Evolutionary conservation across 805 yeast species (phyloP).

Genomic region (Saccharomyces paradoxus): DNA sequence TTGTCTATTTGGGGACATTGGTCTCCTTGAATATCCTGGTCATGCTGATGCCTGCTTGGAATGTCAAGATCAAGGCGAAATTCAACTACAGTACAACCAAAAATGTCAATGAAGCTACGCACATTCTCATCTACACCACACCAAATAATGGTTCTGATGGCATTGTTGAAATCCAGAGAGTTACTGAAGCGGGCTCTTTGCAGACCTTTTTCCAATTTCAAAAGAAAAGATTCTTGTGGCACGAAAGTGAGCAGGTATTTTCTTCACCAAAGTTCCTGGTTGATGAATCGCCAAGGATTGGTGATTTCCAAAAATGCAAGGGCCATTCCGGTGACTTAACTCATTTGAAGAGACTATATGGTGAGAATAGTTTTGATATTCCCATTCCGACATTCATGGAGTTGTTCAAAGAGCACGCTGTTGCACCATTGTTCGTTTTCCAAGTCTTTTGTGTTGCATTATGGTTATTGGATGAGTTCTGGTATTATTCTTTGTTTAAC

Average conservation of each 20-base stretch:
- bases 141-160: constrained; percentile 83
- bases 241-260: constrained; percentile 45
- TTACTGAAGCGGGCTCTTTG: constrained; percentile 45
- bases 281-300: constrained; percentile 50
- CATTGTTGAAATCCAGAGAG: constrained; percentile 55
- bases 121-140: constrained; percentile 69
- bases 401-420: constrained; percentile 92
- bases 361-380: constrained; percentile 83
- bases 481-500: constrained; percentile 91
- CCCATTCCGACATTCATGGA: constrained; percentile 90
- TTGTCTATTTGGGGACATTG: constrained; percentile 70
- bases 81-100: constrained; percentile 59
- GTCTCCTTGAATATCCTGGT: constrained; percentile 66
- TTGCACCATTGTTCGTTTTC: constrained; percentile 95
- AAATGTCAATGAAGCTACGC: constrained; percentile 54
- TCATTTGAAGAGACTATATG: constrained; percentile 53
- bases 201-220: constrained; percentile 78
- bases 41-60: constrained; percentile 94
- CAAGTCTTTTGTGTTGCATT: constrained; percentile 91
- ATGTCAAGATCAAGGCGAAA: constrained; percentile 53
- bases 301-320: constrained; percentile 44
- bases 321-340: constrained; percentile 52
- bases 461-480: constrained; percentile 93
- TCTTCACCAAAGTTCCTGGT: constrained; percentile 71
- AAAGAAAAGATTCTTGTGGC: constrained; percentile 79